Evolutionary conservation across 352 stramenopile species (phyloP), one percentile per base, ranked within the genome.

Genomic region (Pythium graminicola): DNA sequence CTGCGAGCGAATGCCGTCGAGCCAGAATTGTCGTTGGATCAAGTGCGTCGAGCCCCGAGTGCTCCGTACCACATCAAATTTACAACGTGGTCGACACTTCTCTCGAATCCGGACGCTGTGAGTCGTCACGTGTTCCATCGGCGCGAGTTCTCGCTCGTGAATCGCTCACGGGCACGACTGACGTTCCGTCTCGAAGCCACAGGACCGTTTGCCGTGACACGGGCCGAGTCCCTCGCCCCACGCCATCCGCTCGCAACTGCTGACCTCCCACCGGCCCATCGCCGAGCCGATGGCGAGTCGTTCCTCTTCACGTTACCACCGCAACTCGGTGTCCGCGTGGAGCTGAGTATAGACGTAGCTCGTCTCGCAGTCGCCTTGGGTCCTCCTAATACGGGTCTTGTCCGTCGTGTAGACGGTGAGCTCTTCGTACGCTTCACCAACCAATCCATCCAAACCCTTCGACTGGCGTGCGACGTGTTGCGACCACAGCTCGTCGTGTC

Each of bases 341-440:
- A 90, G 32, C 47, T 90, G 9, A 75, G 74, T 19, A 80, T 87
- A 24, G 52, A 82, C 39, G 59, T 76, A 7, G 58, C 65, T 7
- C 40, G 60, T 11, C 48, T 60, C 14, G 17, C 44, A 22, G 29
- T 13, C 13, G 3, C 23, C 13, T 17, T 35, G 22, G 22, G 22
- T 20, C 5, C 50, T 23, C 5, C 1, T 16, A 10, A 3, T 39
- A 57, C 26, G 1, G 23, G 23, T 10, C 35, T 54, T 11, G 17
- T 28, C 17, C 35, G 31, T 9, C 36, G 33, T 17, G 35, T 85
- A 0, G 54, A 80, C 2, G 79, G 79, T 0, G 65, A 81, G 24
- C 64, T 93, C 16, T 66, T 65, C 40, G 68, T 93, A 28, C 78
- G 74, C 17, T 93, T 90, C 54, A 69, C 77, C 14, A 87, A 84